Base-by-base conservation (phyloP, 805 yeast species). In the Metschnikowia arizonensis region DNA sequence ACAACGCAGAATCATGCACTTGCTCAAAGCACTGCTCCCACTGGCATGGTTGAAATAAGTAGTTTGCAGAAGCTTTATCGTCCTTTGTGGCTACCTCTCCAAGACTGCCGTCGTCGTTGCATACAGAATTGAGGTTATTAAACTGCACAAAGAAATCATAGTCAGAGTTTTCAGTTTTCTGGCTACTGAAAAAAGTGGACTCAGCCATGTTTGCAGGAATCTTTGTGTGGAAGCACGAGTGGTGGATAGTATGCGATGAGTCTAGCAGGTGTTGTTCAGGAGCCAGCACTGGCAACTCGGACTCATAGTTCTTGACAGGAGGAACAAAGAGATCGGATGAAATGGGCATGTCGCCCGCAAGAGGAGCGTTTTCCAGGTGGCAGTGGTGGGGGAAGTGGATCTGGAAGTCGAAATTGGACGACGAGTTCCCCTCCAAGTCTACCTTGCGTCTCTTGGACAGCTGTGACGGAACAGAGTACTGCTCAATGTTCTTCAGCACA, bases 1-100 rank as follows among this genome's bases (percentile, higher is more conserved):
- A 48, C 25, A 71, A 59, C 2, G 59, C 57, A 12, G 54, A 59
- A 42, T 65, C 62, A 25, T 67, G 62, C 35, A 76, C 67, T 23
- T 55, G 57, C 36, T 70, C 68, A 9, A 62, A 60, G 59, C 95
- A 87, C 46, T 77, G 70, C 40, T 79, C 80, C 95, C 95, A 87
- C 58, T 79, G 76, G 62, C 95, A 86, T 14, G 60, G 44, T 15
- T 37, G 31, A n/a, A 19, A 9, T 23, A 33, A 33, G 38, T 10
- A 19, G 38, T 34, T 34, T 14, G 38, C 6, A 14, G 38, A 5
- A 9, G 29, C 5, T 11, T 34, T 24, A 9, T 34, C 29, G 33
- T 42, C 44, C 21, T 21, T 33, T 32, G 38, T 30, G 18, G 29
- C 43, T 21, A 40, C 25, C 8, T 32, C 39, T 11, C 24, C 29